Conservation (phyloP, 164 flowering plant species). For the grape (Vitis vinifera) region ASM3070453v1 NC_081816.1:9911501-9912000, state of each 20-base stretch:
- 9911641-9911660: not conserved
- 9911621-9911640: not conserved
- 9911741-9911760: slow-evolving; percentile 34
- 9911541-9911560: too few relatives aligned
- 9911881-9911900: slow-evolving; percentile 19
- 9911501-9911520: too few relatives aligned
- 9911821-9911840: slow-evolving; percentile 28
- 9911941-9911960: not conserved
- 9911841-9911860: slow-evolving; percentile 28
- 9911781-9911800: slow-evolving; percentile 28
- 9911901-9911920: slow-evolving; percentile 5
- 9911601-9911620: too few relatives aligned
- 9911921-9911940: not conserved
- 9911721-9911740: slow-evolving; percentile 27
- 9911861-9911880: slow-evolving; percentile 17
- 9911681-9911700: slow-evolving; percentile 38
- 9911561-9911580: too few relatives aligned
- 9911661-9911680: not conserved
- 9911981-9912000: not conserved
- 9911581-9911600: too few relatives aligned
- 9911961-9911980: not conserved
- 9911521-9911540: too few relatives aligned
- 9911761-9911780: slow-evolving; percentile 22
- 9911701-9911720: slow-evolving; percentile 20
- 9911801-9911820: slow-evolving; percentile 36